Percentiles rank a stretch among this genome's conserved stretches.
Evolutionary conservation across 2,329 filamentous ascomycete species (phyloP).

Genomic region (Fusarium multiceps): DNA sequence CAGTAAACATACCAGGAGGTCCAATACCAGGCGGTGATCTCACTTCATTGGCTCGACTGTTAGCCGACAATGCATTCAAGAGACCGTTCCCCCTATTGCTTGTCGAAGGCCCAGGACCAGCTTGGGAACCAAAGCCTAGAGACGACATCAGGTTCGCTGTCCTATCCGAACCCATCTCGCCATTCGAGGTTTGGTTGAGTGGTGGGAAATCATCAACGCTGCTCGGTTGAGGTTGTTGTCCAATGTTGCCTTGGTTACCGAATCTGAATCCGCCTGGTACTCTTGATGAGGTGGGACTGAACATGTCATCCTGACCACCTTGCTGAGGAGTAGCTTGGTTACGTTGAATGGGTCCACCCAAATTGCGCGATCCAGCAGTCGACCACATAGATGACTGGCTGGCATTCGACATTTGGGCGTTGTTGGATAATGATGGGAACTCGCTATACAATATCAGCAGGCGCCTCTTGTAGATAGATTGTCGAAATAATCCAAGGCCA

Average conservation of each 20-base stretch:
- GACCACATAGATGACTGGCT: constrained; percentile 67
- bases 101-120: constrained; percentile 51
- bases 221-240: constrained; percentile 60
- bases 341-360: constrained; percentile 62
- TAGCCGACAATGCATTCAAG: constrained; percentile 72
- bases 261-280: constrained; percentile 66
- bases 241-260: constrained; percentile 58
- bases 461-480: background rate
- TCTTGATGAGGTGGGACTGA: constrained; percentile 56
- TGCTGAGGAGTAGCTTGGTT: constrained; percentile 65
- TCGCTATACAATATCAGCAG: constrained; percentile 61
- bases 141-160: constrained; percentile 63
- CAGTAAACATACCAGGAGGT: constrained; percentile 49
- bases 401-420: constrained; percentile 63
- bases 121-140: constrained; percentile 64
- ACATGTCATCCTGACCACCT: constrained; percentile 61
- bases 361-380: constrained; percentile 59
- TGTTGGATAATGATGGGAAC: constrained; percentile 74
- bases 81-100: constrained; percentile 68
- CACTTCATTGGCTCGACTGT: constrained; percentile 60
- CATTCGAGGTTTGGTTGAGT: constrained; percentile 66
- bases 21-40: constrained; percentile 61
- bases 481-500: background rate
- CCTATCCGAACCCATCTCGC: constrained; percentile 69
- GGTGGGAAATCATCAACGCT: constrained; percentile 72